Conservation (phyloP, 208 protist genomes). For the Phytomonas francai region DNA sequence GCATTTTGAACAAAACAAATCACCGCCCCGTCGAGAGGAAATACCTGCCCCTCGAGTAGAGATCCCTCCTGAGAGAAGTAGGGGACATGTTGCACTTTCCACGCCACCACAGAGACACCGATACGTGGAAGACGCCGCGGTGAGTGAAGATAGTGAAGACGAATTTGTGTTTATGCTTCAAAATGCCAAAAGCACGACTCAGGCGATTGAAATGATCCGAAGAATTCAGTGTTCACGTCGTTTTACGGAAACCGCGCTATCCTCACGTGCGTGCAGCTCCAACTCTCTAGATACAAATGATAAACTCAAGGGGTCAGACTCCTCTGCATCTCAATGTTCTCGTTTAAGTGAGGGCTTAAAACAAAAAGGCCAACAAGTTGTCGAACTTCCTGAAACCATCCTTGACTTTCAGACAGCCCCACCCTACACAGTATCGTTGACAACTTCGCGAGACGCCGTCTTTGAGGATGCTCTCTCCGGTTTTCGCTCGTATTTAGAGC, state of each 20-base stretch:
- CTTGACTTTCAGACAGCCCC: constrained; percentile 35
- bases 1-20: background rate
- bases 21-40: background rate
- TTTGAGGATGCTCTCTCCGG: constrained; percentile 43
- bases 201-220: constrained; percentile 31
- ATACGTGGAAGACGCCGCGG: background rate
- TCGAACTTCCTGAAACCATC: constrained; percentile 32
- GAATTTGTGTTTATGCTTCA: constrained; percentile 28
- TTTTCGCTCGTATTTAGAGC: constrained; percentile 33
- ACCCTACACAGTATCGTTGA: constrained; percentile 30
- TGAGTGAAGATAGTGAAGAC: constrained; percentile 16
- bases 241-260: background rate
- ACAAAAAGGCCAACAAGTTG: background rate
- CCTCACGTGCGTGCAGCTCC: constrained; percentile 1
- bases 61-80: background rate
- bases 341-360: background rate
- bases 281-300: constrained; percentile 7
- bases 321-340: background rate
- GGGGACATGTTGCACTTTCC: background rate
- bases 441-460: constrained; percentile 26
- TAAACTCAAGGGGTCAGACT: constrained; percentile 1
- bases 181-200: constrained; percentile 23
- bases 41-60: background rate
- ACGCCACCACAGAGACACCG: background rate
- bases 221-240: constrained; percentile 15